phyloP scores from a whole-genome alignment of 805 yeast species.

The Candida nanaspora region DNA sequence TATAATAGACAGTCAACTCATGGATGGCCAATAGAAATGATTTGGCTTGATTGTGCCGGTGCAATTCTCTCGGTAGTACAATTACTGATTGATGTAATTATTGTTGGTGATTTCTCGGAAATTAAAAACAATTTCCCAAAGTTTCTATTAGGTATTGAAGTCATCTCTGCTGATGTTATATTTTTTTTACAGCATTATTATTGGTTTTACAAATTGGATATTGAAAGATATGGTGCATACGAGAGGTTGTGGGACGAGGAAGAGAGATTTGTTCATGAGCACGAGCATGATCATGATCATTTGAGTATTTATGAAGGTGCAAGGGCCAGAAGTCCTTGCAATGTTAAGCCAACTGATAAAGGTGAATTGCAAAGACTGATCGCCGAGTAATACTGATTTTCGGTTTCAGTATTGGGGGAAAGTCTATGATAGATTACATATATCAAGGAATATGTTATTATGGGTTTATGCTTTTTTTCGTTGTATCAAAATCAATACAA shows the following conservation, averaged over 20 bases:
- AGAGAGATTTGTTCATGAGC: constrained; percentile 23
- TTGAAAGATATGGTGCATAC: constrained; percentile 15
- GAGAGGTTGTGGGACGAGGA: constrained; percentile 22
- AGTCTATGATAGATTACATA: no score
- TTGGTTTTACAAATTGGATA: constrained; percentile 19
- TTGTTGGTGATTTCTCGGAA: constrained; percentile 14
- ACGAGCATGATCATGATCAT: constrained; percentile 26
- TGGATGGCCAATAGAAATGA: constrained; percentile 30
- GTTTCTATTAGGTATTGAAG: constrained; percentile 23
- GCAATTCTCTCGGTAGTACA: constrained; percentile 23
- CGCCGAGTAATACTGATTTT: constrained; percentile 1
- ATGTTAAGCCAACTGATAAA: constrained; percentile 12
- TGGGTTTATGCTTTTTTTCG: no score
- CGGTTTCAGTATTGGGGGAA: neutral
- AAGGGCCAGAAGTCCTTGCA: constrained; percentile 3
- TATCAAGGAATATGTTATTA: no score
- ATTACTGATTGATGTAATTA: constrained; percentile 22
- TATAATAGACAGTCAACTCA: constrained; percentile 28
- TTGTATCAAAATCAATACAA: no score
- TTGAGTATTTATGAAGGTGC: neutral
- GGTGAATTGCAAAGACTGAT: constrained; percentile 20
- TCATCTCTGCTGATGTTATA: constrained; percentile 20
- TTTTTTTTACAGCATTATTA: constrained; percentile 27
- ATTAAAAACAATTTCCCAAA: constrained; percentile 27
- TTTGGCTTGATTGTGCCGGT: constrained; percentile 26